phyloP scores from a whole-genome alignment of 208 protist species.

The Tritrichomonas foetus region DNA sequence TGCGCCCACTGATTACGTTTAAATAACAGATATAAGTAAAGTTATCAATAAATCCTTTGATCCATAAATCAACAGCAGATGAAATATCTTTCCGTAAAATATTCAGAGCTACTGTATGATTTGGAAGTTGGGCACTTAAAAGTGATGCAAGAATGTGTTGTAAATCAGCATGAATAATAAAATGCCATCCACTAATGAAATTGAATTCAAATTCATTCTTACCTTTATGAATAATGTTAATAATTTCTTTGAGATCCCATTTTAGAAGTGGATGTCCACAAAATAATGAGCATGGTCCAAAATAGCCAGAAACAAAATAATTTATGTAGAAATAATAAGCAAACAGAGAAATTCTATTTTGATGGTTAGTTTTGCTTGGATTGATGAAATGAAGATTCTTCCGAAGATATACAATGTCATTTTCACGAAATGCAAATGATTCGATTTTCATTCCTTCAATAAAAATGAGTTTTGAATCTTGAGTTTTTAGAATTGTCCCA shows the following conservation, averaged over 20 bases:
- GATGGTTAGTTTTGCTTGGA: no score
- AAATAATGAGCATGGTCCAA: neutral
- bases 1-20: no score
- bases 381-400: no score
- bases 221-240: neutral
- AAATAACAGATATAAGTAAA: neutral
- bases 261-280: neutral
- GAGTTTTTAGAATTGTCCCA: neutral
- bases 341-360: neutral
- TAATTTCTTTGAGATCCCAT: neutral
- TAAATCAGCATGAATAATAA: neutral
- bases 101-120: neutral
- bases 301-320: neutral
- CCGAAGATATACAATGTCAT: no score
- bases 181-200: neutral
- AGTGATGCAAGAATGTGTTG: neutral
- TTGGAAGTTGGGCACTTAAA: neutral
- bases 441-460: neutral
- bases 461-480: neutral
- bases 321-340: neutral
- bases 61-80: neutral
- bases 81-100: neutral
- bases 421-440: no score
- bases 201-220: neutral
- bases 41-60: neutral